A percentile compares a stretch with the other conserved stretches of the same genome.
These are phyloP conservation scores for Aspergillus unguis DNA, from an alignment of 2,329 filamentous ascomycete genomes.

Conservation along the genomic window DNA sequence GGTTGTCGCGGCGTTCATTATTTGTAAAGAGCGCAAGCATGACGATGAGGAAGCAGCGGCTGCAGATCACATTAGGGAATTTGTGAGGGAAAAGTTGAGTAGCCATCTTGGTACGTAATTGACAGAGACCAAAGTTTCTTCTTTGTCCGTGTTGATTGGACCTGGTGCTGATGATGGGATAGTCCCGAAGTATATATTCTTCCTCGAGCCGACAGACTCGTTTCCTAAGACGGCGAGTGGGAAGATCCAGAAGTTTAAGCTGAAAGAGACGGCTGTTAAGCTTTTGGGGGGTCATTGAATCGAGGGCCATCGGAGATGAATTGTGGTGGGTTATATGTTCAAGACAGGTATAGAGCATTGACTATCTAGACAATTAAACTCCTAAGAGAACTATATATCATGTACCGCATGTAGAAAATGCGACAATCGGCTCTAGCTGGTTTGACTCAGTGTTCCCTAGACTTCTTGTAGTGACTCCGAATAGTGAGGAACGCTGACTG, in stretches of 20 bases:
- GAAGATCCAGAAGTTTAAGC: slow-evolving; percentile 93
- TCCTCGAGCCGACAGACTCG: slow-evolving; percentile 56
- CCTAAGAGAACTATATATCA: too few species aligned
- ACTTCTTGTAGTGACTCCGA: too few species aligned
- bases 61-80: slow-evolving; percentile 61
- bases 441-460: too few species aligned
- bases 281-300: slow-evolving; percentile 38
- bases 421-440: too few species aligned
- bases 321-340: not conserved
- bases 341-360: too few species aligned
- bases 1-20: slow-evolving; percentile 77
- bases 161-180: not conserved
- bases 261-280: slow-evolving; percentile 63
- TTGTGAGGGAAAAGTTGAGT: slow-evolving; percentile 68
- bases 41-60: slow-evolving; percentile 40
- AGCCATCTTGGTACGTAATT: slow-evolving; percentile 62
- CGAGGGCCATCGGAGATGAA: not conserved
- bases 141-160: not conserved
- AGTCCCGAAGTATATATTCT: slow-evolving; percentile 89
- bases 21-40: slow-evolving; percentile 43
- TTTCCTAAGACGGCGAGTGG: slow-evolving; percentile 94
- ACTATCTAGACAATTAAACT: too few species aligned
- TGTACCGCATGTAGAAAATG: too few species aligned
- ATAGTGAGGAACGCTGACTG: too few species aligned
- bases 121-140: not conserved